Percentiles rank a stretch among this genome's conserved stretches.
phyloP scores from a whole-genome alignment of 305 asterid species.

The Fraxinus paxiana region DNA sequence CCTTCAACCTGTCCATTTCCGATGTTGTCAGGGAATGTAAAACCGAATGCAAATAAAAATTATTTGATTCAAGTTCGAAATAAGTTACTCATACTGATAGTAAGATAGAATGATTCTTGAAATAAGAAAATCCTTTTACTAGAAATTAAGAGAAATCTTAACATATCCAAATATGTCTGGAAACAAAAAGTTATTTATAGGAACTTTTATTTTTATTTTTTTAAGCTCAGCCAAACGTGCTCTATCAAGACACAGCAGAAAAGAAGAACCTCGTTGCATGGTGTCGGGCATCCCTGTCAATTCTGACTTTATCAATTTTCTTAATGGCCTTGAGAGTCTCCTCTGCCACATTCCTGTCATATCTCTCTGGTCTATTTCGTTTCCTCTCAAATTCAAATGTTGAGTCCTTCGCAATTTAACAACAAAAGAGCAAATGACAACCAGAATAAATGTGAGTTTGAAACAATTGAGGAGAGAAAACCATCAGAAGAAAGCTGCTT shows the following conservation, averaged over 20 bases:
- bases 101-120: not conserved
- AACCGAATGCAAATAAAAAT: not conserved
- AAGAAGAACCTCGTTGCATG: conserved; percentile 47
- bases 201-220: not conserved
- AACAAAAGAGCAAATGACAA: not conserved
- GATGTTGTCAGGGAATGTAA: conserved; percentile 12
- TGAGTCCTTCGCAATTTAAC: conserved; percentile 47
- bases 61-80: not conserved
- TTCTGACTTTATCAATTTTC: conserved; percentile 66
- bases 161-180: not conserved
- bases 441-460: not conserved
- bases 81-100: not conserved
- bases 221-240: not conserved
- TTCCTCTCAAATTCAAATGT: conserved; percentile 63
- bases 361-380: conserved; percentile 43
- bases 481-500: not conserved
- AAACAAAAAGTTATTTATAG: not conserved
- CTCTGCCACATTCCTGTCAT: conserved; percentile 36
- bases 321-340: conserved; percentile 42
- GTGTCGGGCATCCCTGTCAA: conserved; percentile 57
- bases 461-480: not conserved
- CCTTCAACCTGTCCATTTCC: conserved; percentile 48
- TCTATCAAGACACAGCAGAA: conserved; percentile 7
- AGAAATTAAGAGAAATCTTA: not conserved
- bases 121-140: not conserved